Base-by-base conservation (phyloP, 2,329 filamentous ascomycete genomes). In the Sporothrix schenckii region DNA sequence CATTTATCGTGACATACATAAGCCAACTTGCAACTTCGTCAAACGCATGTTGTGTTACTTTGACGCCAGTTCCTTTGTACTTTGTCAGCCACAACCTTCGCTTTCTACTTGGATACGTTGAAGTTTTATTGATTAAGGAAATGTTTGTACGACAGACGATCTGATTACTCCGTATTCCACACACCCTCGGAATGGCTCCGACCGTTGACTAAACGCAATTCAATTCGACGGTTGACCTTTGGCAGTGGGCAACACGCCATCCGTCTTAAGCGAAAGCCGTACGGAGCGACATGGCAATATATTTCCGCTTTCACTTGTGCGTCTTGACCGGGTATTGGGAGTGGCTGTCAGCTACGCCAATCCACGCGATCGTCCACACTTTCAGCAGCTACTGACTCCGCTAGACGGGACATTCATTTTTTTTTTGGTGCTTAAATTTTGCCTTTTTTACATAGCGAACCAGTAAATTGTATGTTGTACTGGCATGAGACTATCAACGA, bases 191-290 rank as follows among this genome's bases (percentile, higher is more conserved):
- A 27, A 60, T 3, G 10, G 56, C 30, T 39, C 56, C 19, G 56
- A 60, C 56, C 56, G 56, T 60, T 41, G 56, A 11, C 21, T 34
- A 60, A 60, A 60, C 30, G 56, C 21, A 16, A 60, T 27, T 27
- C 27, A 34, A 19, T 13, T 41, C n/a, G 34, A 41, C 4, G 41
- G 56, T 61, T 61, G 56, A 58, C 30, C 11, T 27, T 53, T 24
- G 52, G 27, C 52, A 30, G 54, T 39, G 41, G 56, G 41, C 56
- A 61, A 39, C 56, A 44, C 34, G 4, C 7, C 7, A 34, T 34
- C 34, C 34, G 34, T 9, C 5, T 9, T 34, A 34, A 34, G 34
- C 34, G 34, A 34, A 7, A 2, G 30, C 30, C 4, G 34, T 34
- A 34, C 34, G 7, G 34, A 16, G 49, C 49, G 19, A 21, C 16